Evolutionary conservation across 2,329 filamentous ascomycete genomes (phyloP).

Genomic region (Aspergillus chevalieri): DNA sequence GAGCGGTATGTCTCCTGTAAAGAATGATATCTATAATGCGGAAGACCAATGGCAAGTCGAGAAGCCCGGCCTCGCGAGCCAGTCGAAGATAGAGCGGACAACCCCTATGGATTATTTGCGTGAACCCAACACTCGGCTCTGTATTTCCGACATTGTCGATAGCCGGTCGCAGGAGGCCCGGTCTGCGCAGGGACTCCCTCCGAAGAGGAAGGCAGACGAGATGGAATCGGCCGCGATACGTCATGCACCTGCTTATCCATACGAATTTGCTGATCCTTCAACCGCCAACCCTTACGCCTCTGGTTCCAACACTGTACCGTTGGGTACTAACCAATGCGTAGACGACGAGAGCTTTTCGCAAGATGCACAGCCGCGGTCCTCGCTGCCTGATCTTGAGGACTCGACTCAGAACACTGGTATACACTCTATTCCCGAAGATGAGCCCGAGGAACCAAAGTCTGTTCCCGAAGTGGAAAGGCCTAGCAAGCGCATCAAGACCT

Average conservation of each 20-base stretch:
- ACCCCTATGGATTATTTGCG: neutral
- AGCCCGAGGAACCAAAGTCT: conserved; percentile 8
- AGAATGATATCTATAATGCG: neutral
- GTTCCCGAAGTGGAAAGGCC: conserved; percentile 15
- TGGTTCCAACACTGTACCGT: neutral
- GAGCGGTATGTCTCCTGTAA: neutral
- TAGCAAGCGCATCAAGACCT: conserved; percentile 23
- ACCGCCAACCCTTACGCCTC: neutral
- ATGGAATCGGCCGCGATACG: conserved; percentile 13
- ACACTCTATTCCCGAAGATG: conserved; percentile 2
- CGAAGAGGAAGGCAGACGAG: conserved; percentile 28
- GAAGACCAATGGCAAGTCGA: neutral
- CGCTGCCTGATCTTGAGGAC: conserved; percentile 7
- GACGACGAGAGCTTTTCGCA: conserved; percentile 8
- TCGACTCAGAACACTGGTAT: conserved; percentile 11
- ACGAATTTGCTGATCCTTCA: too few species aligned
- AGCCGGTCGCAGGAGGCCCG: neutral
- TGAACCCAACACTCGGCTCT: conserved; percentile 8
- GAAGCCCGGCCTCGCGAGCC: neutral
- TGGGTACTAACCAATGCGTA: neutral
- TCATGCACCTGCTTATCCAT: neutral
- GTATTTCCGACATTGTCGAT: conserved; percentile 14
- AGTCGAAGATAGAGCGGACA: neutral
- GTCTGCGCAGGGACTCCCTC: neutral
- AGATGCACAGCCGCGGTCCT: conserved; percentile 21